Evolutionary conservation across 2,329 filamentous ascomycete species (phyloP), one percentile per base, ranked within the genome.

Genomic region (Exophiala dermatitidis): DNA sequence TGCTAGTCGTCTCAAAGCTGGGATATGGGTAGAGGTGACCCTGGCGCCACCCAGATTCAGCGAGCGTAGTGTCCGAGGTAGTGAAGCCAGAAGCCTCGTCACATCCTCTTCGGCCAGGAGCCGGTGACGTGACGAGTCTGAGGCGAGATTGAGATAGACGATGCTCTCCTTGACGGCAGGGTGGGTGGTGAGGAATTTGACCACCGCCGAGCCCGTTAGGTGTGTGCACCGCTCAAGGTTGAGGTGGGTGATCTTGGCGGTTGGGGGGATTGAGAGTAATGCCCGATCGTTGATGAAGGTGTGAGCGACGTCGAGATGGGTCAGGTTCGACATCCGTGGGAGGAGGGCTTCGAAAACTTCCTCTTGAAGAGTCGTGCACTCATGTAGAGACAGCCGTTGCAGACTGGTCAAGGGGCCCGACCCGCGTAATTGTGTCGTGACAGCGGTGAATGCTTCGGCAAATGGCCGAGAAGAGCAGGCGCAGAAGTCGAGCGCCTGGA

Each of bases 301-400:
- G 61, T 86, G 85, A 6, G 85, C 81, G n/a, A 90, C 76, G 64
- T 93, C 88, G 36, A 93, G 78, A 66, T 90, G 86, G 1, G 87
- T 91, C 50, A 90, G 72, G 50, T 78, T 75, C 29, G 74, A 68
- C 45, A 91, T 74, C n/a, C 81, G 80, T n/a, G 87, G 85, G 7
- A 93, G 74, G 10, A 91, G 72, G 2, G 73, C 75, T 63, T 87
- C 83, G 63, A 88, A 89, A 42, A 85, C 78, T 0, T 76, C 70
- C 1, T 84, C 73, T 1, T 85, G 79, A 3, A 93, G 75, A 46
- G 81, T 85, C 57, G 84, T 80, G 68, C 86, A 90, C 72, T 88
- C 87, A 71, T 93, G 88, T 51, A 93, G 75, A 32, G 85, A 88
- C 10, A 93, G 68, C 29, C 85, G 80, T 58, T 78, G 80, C 61